Conservation (phyloP, 148 eudicot genomes). For the Chenopodium album region DNA sequence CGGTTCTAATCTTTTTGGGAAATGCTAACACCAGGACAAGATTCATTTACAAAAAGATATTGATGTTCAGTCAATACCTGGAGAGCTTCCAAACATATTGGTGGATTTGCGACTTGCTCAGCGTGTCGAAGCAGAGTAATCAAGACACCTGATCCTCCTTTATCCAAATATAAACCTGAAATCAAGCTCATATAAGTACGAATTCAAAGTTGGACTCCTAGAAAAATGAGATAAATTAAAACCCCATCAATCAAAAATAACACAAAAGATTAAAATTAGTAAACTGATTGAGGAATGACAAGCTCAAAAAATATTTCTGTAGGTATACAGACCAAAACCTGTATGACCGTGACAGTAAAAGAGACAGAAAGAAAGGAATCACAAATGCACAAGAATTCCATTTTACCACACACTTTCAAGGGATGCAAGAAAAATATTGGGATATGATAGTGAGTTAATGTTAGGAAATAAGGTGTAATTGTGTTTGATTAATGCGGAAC, state of each 20-base stretch:
- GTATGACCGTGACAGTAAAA: background rate
- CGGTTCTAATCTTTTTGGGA: background rate
- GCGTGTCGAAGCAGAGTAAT: constrained; percentile 57
- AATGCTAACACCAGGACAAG: background rate
- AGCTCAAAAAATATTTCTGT: background rate
- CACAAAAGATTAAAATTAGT: background rate
- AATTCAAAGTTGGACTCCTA: constrained; percentile 4
- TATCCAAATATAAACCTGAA: constrained; percentile 25
- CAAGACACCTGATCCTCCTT: constrained; percentile 57
- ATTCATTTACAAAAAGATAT: background rate
- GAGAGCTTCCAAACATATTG: constrained; percentile 75
- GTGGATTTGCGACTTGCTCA: constrained; percentile 50
- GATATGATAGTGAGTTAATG: background rate
- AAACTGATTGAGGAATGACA: background rate
- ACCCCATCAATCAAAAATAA: background rate
- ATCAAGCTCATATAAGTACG: background rate
- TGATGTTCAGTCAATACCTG: constrained; percentile 57
- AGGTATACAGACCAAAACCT: background rate
- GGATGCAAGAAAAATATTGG: background rate
- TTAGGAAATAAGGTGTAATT: too few species aligned
- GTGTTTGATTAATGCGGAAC: too few species aligned
- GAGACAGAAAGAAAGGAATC: background rate
- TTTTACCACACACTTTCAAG: background rate
- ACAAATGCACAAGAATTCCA: background rate
- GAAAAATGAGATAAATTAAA: background rate